Percentiles rank a stretch among this genome's conserved stretches.
phyloP scores from a whole-genome alignment of 1,139 yeast genomes.

The Geotrichum europaeum region DNA sequence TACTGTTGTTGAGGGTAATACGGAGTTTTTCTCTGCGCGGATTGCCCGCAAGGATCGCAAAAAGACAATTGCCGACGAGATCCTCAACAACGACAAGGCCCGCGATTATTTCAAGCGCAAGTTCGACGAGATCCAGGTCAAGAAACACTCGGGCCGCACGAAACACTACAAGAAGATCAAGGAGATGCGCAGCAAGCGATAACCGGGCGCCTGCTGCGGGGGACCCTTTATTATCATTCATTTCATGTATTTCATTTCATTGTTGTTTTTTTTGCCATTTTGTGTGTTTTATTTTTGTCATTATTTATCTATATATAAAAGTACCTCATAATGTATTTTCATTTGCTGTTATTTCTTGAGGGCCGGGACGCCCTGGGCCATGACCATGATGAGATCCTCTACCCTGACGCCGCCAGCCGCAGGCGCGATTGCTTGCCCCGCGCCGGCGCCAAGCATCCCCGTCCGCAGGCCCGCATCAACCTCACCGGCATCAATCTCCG shows the following conservation, averaged over 20 bases:
- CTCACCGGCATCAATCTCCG: conserved; percentile 45
- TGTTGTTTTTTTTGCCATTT: not conserved
- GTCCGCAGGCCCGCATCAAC: conserved; percentile 21
- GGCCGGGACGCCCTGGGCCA: conserved; percentile 26
- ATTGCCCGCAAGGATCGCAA: conserved; percentile 68
- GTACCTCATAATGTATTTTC: not conserved
- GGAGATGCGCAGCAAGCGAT: conserved; percentile 54
- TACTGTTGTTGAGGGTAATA: conserved; percentile 73
- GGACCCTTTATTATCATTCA: not conserved
- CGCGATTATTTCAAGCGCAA: conserved; percentile 78
- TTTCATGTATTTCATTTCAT: not conserved
- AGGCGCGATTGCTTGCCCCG: not conserved
- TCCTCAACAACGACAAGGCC: conserved; percentile 66
- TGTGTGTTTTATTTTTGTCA: not conserved
- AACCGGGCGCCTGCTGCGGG: conserved; percentile 10
- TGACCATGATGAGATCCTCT: conserved; percentile 28
- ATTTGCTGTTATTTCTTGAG: not conserved
- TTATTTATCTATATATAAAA: not conserved
- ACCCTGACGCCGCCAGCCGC: conserved; percentile 25
- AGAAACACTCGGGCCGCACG: conserved; percentile 71
- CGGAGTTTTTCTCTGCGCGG: conserved; percentile 72
- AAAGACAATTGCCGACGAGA: conserved; percentile 71
- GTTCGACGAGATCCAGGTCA: conserved; percentile 68
- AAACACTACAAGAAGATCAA: conserved; percentile 60
- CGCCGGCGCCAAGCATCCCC: conserved; percentile 7